These are phyloP conservation scores for Skeletonema marinoi DNA, from an alignment of 108 stramenopile genomes.

Conservation along the genomic window DNA sequence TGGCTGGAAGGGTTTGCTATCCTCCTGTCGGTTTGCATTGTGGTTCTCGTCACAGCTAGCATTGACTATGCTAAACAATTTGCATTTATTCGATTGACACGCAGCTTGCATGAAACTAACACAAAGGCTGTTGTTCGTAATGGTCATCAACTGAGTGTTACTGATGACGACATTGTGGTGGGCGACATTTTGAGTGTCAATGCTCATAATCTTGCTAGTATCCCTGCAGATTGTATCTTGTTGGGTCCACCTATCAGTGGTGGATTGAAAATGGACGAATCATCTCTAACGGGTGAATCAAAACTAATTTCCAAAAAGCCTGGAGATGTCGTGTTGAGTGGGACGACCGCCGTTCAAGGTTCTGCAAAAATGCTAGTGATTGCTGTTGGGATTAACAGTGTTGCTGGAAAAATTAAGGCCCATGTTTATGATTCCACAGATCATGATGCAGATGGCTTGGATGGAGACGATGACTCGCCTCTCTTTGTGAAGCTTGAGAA, in stretches of 20 bases:
- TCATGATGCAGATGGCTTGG: conserved; percentile 66
- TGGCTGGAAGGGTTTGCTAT: conserved; percentile 97
- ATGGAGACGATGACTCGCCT: conserved; percentile 73
- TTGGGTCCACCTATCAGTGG: conserved; percentile 72
- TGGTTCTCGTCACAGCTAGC: conserved; percentile 89
- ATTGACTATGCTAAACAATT: conserved; percentile 96
- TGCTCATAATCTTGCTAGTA: conserved; percentile 76
- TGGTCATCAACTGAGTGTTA: conserved; percentile 74
- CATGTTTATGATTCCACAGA: conserved; percentile 80
- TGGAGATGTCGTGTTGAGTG: conserved; percentile 72
- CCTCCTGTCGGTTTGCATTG: conserved; percentile 84
- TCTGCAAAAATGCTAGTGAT: conserved; percentile 88
- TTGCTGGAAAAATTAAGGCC: conserved; percentile 87
- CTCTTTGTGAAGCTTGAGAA: conserved; percentile 85
- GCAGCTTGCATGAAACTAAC: conserved; percentile 74
- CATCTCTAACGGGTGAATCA: conserved; percentile 94
- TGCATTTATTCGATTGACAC: conserved; percentile 90
- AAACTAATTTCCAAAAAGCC: conserved; percentile 84
- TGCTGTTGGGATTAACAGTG: conserved; percentile 88
- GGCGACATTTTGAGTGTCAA: conserved; percentile 96
- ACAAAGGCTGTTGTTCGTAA: conserved; percentile 88
- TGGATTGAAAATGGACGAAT: conserved; percentile 92
- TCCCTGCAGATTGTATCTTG: conserved; percentile 96
- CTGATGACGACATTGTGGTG: conserved; percentile 93
- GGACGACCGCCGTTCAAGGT: conserved; percentile 75